Evolutionary conservation across 306 rosid genomes (phyloP).

Genomic region (Geum urbanum): DNA sequence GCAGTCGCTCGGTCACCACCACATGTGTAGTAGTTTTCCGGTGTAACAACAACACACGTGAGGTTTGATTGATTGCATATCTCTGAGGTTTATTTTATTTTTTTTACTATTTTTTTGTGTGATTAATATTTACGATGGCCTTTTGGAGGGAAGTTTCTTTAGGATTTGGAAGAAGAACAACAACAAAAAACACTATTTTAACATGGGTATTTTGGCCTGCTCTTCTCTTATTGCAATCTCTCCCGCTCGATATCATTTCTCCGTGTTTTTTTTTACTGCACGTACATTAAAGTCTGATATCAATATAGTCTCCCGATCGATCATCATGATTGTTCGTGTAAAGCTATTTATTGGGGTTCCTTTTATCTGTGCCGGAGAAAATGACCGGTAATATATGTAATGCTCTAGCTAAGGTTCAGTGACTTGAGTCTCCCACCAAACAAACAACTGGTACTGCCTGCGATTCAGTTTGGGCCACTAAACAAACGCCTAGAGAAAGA

Average conservation of each 20-base stretch:
- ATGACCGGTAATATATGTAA: conserved; percentile 28
- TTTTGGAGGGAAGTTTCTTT: conserved; percentile 18
- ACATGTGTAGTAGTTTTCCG: conserved; percentile 59
- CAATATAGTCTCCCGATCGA: no score
- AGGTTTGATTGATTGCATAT: conserved; percentile 70
- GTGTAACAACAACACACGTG: conserved; percentile 62
- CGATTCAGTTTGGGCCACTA: conserved; percentile 8
- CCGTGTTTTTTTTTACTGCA: no score
- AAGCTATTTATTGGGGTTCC: conserved; percentile 14
- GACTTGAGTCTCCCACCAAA: conserved; percentile 57
- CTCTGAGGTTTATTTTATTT: conserved; percentile 32
- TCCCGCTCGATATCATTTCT: neutral
- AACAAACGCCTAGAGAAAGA: conserved; percentile 31
- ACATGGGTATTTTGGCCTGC: conserved; percentile 35
- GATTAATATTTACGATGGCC: conserved; percentile 44
- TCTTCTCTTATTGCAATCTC: conserved; percentile 11
- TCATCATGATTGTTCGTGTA: conserved; percentile 62
- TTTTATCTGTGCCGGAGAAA: conserved; percentile 35
- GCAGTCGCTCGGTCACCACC: conserved; percentile 25
- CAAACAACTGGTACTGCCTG: conserved; percentile 30
- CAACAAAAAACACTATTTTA: conserved; percentile 27
- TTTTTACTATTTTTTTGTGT: conserved; percentile 47
- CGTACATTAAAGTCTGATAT: no score
- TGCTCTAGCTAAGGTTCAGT: conserved; percentile 23
- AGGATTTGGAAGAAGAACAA: conserved; percentile 43